Base-by-base conservation (phyloP, 345 rosid genomes). In the Balakata baccata region DNA sequence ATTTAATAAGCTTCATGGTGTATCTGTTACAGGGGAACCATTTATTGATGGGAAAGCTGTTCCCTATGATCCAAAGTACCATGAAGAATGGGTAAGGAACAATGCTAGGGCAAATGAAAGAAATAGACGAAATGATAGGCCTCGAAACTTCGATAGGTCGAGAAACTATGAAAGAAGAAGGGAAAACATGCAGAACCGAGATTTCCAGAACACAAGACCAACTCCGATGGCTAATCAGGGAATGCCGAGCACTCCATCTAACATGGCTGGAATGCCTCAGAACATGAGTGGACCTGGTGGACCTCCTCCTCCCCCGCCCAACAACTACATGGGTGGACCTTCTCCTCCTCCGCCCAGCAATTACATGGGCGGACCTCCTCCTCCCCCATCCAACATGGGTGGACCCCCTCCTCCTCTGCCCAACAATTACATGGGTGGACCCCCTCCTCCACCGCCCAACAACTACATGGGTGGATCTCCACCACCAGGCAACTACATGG, bases 51-150 rank as follows among this genome's bases (percentile, higher is more conserved):
- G 99, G 63, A 79, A 87, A 81, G 98, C 99, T 62, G 98, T 92
- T 74, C 99, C 98, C 0, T 92, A 95, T 80, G 99, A 95, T 72
- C 93, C 93, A 3, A 95, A 92, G 86, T 92, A 92, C 73, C 97
- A 92, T 13, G 98, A 95, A 83, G 99, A 95, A 79, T 95, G 99
- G 99, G 85, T 90, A 57, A 92, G 94, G 84, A 95, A 95, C 87
- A 90, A 93, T 75, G 88, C 89, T 3, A 81, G 92, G 53, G 98
- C 99, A 16, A 92, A 85, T 64, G 98, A 95, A 68, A 86, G 99
- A 64, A 95, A 95, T 71, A 84, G 91, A 69, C 94, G 94, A 62
- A 92, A 91, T 64, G 96, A 89, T 74, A 83, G 97, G 49, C 97
- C 98, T 20, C 88, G 92, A 22, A 86, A 80, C 79, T 80, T 75